Evolutionary conservation across 2,329 filamentous ascomycete species (phyloP), one percentile per base, ranked within the genome.

Genomic region (Rutstroemia sp.): DNA sequence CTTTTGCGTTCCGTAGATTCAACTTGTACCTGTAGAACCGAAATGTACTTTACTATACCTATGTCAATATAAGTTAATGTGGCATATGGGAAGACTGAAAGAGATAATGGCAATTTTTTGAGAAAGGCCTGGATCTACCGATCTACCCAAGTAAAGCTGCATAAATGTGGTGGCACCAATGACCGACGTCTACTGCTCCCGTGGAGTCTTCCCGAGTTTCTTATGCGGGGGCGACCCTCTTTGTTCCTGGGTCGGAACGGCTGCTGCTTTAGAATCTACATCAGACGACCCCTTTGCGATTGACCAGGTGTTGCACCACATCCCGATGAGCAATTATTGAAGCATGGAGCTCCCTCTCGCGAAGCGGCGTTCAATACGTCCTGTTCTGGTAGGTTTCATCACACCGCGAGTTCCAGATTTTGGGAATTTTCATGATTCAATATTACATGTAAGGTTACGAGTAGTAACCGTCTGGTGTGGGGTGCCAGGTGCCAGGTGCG

Each of bases 21-120:
- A 58, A 10, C 39, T n/a, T 42, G 39, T 42, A 51, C 44, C 52
- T 65, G 64, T 67, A 67, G 56, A 65, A 64, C 58, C 61, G 64
- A 57, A n/a, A 52, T 57, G 54, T 56, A 48, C 21, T 40, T 49
- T 58, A 49, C 49, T 48, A 48, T 57, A 54, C 51, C 40, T 49
- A 21, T 34, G 14, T 16, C 45, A 34, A 30, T 27, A 23, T 34
- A 42, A 23, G 4, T 25, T 49, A 42, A 21, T 49, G 45, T 54
- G 4, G 23, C n/a, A 42, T 42, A 42, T n/a, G 16, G 39, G 16
- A n/a, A n/a, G 16, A 7, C 8, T 42, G 39, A 17, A 42, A 42
- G 39, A 17, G 16, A 42, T 42, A 42, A 42, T 19, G 10, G 39
- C 17, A 42, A 42, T 8, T 42, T 42, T 40, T 19, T 34, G 10